These are phyloP conservation scores for Trichosporon sp. DNA, from an alignment of 1,284 basidiomycete species.

Conservation along the genomic window DNA sequence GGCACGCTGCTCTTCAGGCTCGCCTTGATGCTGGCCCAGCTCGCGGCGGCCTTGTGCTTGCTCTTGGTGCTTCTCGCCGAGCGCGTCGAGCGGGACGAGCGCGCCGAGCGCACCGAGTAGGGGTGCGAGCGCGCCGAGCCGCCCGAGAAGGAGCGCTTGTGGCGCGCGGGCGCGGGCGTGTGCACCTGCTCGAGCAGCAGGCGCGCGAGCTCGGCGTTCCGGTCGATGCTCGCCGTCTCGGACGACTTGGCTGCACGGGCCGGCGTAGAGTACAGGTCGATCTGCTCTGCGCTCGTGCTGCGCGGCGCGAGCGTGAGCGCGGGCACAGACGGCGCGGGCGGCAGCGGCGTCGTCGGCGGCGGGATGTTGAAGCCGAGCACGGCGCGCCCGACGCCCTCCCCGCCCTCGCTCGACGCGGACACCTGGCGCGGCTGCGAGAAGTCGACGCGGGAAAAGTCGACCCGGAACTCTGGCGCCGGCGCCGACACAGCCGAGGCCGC, in stretches of 20 bases:
- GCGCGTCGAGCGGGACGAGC: not conserved
- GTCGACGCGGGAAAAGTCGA: not conserved
- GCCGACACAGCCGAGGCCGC: not conserved
- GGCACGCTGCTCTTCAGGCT: not conserved
- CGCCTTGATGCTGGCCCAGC: not conserved
- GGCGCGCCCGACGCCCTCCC: constrained; percentile 6
- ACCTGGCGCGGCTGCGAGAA: not conserved
- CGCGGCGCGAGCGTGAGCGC: not conserved
- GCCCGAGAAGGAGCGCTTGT: not conserved
- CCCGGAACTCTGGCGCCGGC: too few relatives aligned
- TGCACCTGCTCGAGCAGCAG: not conserved
- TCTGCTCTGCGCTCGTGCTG: not conserved
- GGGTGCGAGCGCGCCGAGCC: not conserved
- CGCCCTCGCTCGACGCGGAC: not conserved
- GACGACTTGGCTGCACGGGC: not conserved
- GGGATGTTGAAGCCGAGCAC: not conserved
- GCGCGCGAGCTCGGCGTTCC: constrained; percentile 9
- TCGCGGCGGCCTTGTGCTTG: not conserved
- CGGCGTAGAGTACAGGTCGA: not conserved
- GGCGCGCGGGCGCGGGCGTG: not conserved
- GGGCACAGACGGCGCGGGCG: not conserved
- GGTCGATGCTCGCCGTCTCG: constrained; percentile 8
- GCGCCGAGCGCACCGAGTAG: not conserved
- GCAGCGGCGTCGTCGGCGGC: not conserved
- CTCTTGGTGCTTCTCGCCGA: not conserved